These are phyloP conservation scores for Plenodomus tracheiphilus DNA, from an alignment of 2,329 filamentous ascomycete species.

Conservation along the genomic window DNA sequence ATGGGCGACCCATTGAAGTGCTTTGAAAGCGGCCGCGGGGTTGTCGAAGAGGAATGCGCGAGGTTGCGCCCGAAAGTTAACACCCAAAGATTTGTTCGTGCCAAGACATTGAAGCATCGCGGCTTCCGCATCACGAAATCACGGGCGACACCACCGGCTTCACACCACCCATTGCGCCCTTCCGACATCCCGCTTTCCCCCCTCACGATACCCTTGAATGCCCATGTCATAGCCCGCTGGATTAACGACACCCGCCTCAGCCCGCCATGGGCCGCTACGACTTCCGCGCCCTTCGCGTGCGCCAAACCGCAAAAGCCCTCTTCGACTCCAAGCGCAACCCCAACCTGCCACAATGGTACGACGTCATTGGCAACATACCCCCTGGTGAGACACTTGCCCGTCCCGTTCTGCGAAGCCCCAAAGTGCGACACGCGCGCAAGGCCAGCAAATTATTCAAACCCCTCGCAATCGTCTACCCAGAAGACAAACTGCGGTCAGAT, in stretches of 20 bases:
- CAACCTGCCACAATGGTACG: slow-evolving; percentile 59
- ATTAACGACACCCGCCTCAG: background rate
- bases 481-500: slow-evolving; percentile 76
- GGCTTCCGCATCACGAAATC: too few relatives aligned
- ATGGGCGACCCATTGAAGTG: slow-evolving; percentile 22
- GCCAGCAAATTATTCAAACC: slow-evolving; percentile 81
- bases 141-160: slow-evolving; percentile 4
- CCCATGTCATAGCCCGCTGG: background rate
- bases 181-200: background rate
- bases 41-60: slow-evolving; percentile 4
- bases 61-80: background rate
- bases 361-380: slow-evolving; percentile 60
- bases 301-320: slow-evolving; percentile 56
- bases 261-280: slow-evolving; percentile 56
- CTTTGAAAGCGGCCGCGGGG: slow-evolving; percentile 1
- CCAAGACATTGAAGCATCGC: slow-evolving; percentile 12
- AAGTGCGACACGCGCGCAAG: slow-evolving; percentile 51
- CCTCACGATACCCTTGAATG: too few relatives aligned
- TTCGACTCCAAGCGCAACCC: slow-evolving; percentile 49
- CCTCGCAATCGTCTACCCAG: slow-evolving; percentile 74
- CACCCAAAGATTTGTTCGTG: slow-evolving; percentile 12
- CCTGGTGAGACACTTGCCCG: slow-evolving; percentile 64
- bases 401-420: slow-evolving; percentile 54
- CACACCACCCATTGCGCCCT: slow-evolving; percentile 9
- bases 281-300: slow-evolving; percentile 56